phyloP scores from a whole-genome alignment of 805 yeast species.

The Candida nitratophila region DNA sequence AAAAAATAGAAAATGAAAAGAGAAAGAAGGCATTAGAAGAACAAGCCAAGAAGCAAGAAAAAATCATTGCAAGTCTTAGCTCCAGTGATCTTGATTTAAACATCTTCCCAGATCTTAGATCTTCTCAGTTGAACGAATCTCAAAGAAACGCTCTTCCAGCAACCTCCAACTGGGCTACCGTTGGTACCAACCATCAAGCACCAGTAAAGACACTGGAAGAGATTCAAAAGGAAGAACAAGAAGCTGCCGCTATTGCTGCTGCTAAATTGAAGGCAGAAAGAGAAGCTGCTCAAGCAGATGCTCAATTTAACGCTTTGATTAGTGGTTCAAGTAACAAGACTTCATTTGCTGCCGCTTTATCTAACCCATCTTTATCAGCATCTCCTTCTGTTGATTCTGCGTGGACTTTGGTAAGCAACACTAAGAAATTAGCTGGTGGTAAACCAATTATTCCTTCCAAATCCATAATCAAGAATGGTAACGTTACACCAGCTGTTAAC shows the following conservation, averaged over 20 bases:
- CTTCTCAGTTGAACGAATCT: slow-evolving; percentile 1
- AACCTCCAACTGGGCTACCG: slow-evolving; percentile 32
- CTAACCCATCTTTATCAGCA: slow-evolving; percentile 10
- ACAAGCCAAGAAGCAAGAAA: slow-evolving; percentile 22
- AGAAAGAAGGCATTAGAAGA: slow-evolving; percentile 23
- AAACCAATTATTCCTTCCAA: slow-evolving; percentile 14
- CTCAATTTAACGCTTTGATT: slow-evolving; percentile 18
- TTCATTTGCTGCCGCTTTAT: slow-evolving; percentile 17
- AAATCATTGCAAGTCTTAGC: not conserved
- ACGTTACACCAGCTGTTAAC: slow-evolving; percentile 12
- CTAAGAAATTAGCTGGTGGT: slow-evolving; percentile 23
- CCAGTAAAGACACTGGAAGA: slow-evolving; percentile 52
- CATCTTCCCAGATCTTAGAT: not conserved
- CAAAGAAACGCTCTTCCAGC: slow-evolving; percentile 24
- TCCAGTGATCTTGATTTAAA: not conserved
- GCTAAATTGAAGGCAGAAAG: slow-evolving; percentile 20
- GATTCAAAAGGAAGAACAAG: slow-evolving; percentile 54
- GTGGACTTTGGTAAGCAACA: slow-evolving; percentile 33
- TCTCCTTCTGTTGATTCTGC: slow-evolving; percentile 9
- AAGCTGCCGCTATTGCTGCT: slow-evolving; percentile 22
- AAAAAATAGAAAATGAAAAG: slow-evolving; percentile 39
- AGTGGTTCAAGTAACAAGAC: slow-evolving; percentile 11
- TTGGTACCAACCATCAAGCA: slow-evolving; percentile 7
- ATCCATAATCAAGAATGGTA: slow-evolving; percentile 1
- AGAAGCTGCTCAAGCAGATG: slow-evolving; percentile 3